Evolutionary conservation across 495 filamentous ascomycete genomes (phyloP).

Genomic region (Xylaria scruposa): DNA sequence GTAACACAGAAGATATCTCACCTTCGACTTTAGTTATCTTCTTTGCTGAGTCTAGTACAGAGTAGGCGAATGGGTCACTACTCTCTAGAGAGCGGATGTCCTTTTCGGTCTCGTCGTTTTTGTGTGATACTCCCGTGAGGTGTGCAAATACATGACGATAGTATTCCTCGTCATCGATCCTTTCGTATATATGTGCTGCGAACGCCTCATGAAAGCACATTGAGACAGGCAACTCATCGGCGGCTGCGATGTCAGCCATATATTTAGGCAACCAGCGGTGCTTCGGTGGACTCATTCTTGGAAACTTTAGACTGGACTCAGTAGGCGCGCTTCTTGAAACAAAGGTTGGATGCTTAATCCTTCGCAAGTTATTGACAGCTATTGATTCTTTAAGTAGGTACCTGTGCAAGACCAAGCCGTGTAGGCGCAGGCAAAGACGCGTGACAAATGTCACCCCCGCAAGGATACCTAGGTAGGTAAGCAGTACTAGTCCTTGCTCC

Average conservation of each 20-base stretch:
- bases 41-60: neutral
- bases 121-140: neutral
- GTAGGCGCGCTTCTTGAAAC: neutral
- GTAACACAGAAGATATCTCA: neutral
- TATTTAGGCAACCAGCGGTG: neutral
- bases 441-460: too few relatives aligned
- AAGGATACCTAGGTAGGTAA: too few relatives aligned
- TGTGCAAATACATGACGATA: neutral
- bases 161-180: neutral
- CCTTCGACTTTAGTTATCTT: neutral
- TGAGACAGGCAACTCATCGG: neutral
- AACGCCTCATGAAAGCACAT: neutral
- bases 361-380: neutral
- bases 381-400: neutral
- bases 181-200: neutral
- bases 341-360: neutral
- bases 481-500: too few relatives aligned
- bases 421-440: too few relatives aligned
- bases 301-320: neutral
- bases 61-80: neutral
- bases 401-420: neutral
- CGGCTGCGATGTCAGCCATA: neutral
- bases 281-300: neutral
- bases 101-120: neutral
- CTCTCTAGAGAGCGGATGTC: neutral